Base-by-base conservation (phyloP, 164 flowering plant genomes). In the Platanus orientalis region DNA sequence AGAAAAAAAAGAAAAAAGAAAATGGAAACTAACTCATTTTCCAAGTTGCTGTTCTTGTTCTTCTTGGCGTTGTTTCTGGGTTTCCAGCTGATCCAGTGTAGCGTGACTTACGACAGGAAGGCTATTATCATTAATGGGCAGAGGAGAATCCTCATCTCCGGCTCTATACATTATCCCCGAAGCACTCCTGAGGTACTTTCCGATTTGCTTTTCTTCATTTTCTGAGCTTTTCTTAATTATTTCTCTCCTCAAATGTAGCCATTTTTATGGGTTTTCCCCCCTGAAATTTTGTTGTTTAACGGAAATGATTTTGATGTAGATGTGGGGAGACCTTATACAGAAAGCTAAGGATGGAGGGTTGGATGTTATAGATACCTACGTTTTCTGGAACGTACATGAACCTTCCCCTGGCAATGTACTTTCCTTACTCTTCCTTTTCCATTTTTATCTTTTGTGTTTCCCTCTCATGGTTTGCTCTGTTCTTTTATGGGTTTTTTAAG, bases 151-250 rank as follows among this genome's bases (percentile, higher is more conserved):
- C 92, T 90, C 74, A 80, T 90, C 60, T 87, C 96, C 24, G 96
- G 96, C 45, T 87, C 96, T 64, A 90, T 90, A 70, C 96, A 89
- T 71, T 89, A 89, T 42, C 90, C 96, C 34, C 81, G 96, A 83
- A 89, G 96, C 85, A 90, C 92, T 28, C 96, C 96, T 70, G 88
- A 90, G 13, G 96, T 90, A 78, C 2, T 34, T 20, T 26, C 34
- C 44, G 51, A 51, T 24, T 14, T 40, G n/a, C 48, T 26, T 53
- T 26, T 62, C n/a, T 49, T 45, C 44, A 26, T 42, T 48, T 42
- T 39, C 61, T 45, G 36, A 1, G 32, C 32, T 4, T 36, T 27
- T 32, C 16, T 7, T 26, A 0, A 28, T 13, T 4, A 20, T 26
- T 12, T 27, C 57, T 52, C 56, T 49, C 11, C 47, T 39, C 17